phyloP scores from a whole-genome alignment of 768 basidiomycete species.

The Sarcodon aspratus region DNA sequence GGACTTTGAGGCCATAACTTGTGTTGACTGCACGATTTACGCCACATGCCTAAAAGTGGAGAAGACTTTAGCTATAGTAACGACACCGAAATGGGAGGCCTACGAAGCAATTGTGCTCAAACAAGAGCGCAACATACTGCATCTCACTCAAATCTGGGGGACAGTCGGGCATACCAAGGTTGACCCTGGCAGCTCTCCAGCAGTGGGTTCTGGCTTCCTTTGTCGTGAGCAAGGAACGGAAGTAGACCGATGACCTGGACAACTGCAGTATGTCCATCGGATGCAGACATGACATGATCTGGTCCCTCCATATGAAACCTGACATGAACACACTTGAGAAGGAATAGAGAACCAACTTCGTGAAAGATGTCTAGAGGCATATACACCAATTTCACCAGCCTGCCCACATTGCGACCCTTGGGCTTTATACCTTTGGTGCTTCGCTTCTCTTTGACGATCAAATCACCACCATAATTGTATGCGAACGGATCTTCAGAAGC shows the following conservation, averaged over 20 bases:
- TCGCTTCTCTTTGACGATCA: no score
- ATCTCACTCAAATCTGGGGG: not conserved
- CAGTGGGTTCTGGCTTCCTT: not conserved
- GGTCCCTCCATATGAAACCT: no score
- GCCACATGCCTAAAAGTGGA: no score
- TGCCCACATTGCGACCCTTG: not conserved
- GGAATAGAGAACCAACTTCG: no score
- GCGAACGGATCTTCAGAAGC: no score
- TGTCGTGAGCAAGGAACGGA: not conserved
- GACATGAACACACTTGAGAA: no score
- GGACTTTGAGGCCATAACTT: no score
- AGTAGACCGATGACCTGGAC: not conserved
- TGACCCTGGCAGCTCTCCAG: not conserved
- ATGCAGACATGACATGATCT: not conserved
- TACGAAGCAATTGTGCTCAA: not conserved
- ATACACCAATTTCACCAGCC: not conserved
- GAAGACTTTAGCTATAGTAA: no score
- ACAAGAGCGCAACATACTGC: not conserved
- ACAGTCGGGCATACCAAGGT: not conserved
- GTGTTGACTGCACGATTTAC: no score
- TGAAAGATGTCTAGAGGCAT: not conserved
- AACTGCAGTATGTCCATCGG: not conserved
- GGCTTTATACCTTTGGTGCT: not conserved
- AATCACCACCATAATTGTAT: no score
- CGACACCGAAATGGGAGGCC: no score